A percentile compares a stretch with the other conserved stretches of the same genome.
These are phyloP conservation scores for Mitragyna speciosa DNA, from an alignment of 257 asterid species.

Conservation along the genomic window DNA sequence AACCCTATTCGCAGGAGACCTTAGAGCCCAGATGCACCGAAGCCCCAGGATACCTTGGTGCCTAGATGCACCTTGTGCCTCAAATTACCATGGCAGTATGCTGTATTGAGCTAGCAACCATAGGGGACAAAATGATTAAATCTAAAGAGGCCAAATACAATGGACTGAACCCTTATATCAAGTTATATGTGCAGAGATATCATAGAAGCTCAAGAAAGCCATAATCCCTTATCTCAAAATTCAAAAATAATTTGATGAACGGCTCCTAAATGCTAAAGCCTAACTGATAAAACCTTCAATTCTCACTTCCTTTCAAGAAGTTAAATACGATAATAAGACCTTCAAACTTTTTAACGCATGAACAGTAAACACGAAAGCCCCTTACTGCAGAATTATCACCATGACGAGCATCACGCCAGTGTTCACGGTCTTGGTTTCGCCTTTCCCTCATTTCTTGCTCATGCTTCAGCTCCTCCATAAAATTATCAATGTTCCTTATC, in stretches of 20 bases:
- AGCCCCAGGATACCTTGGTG: too few relatives aligned
- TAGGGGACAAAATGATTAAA: not conserved
- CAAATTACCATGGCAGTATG: too few relatives aligned
- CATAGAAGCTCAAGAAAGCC: too few relatives aligned
- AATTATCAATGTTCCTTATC: conserved; percentile 83
- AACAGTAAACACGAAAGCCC: conserved; percentile 5
- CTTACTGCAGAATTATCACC: conserved; percentile 71
- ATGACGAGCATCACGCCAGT: conserved; percentile 67
- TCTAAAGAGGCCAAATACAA: not conserved
- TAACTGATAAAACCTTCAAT: not conserved
- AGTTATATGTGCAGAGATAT: not conserved
- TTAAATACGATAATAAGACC: not conserved
- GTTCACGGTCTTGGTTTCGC: conserved; percentile 85
- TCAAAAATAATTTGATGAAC: not conserved
- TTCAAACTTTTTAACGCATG: not conserved
- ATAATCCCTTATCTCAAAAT: not conserved
- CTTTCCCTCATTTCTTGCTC: conserved; percentile 94
- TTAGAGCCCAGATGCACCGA: too few relatives aligned
- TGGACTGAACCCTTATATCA: not conserved
- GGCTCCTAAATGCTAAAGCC: not conserved
- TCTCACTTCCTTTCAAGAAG: not conserved
- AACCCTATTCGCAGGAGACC: too few relatives aligned
- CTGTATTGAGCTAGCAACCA: not conserved
- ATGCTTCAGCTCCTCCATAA: conserved; percentile 94
- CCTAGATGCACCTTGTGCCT: too few relatives aligned